These are phyloP conservation scores for Epichloe scottii DNA, from an alignment of 2,329 filamentous ascomycete species.

Conservation along the genomic window DNA sequence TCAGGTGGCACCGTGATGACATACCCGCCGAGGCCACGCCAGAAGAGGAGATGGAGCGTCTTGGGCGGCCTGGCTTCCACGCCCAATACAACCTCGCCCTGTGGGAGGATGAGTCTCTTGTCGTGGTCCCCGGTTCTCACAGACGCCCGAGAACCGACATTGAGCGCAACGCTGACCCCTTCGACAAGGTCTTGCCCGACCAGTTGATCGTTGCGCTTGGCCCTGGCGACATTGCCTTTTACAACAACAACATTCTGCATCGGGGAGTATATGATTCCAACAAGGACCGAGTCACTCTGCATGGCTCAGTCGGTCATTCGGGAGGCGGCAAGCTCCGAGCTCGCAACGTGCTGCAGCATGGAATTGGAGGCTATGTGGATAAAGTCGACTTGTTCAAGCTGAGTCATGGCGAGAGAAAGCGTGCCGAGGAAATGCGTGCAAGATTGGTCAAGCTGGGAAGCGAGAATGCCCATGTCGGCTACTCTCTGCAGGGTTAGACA, in stretches of 20 bases:
- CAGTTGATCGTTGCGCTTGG: constrained; percentile 54
- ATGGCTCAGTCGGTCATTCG: constrained; percentile 56
- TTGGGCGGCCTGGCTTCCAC: constrained; percentile 53
- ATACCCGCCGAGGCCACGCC: constrained; percentile 52
- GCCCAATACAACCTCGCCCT: constrained; percentile 83
- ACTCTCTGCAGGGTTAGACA: constrained; percentile 41
- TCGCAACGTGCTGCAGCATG: constrained; percentile 65
- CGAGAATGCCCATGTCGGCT: constrained; percentile 50
- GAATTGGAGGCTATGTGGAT: constrained; percentile 53
- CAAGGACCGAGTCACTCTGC: constrained; percentile 56
- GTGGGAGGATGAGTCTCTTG: constrained; percentile 58
- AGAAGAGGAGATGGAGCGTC: constrained; percentile 52
- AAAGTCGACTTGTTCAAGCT: constrained; percentile 41
- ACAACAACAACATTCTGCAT: constrained; percentile 81
- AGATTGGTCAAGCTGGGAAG: constrained; percentile 49
- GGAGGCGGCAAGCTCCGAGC: constrained; percentile 43
- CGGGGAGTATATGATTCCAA: constrained; percentile 49
- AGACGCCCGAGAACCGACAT: constrained; percentile 52
- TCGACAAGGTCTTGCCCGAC: constrained; percentile 45
- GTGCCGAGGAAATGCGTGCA: constrained; percentile 52
- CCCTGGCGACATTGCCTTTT: constrained; percentile 73
- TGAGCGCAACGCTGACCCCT: constrained; percentile 57
- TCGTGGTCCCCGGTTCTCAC: constrained; percentile 72
- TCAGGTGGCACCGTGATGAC: constrained; percentile 81
- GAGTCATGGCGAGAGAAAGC: constrained; percentile 27